Base-by-base conservation (phyloP, 164 flowering plant species). In the Liquidambar formosana region DNA sequence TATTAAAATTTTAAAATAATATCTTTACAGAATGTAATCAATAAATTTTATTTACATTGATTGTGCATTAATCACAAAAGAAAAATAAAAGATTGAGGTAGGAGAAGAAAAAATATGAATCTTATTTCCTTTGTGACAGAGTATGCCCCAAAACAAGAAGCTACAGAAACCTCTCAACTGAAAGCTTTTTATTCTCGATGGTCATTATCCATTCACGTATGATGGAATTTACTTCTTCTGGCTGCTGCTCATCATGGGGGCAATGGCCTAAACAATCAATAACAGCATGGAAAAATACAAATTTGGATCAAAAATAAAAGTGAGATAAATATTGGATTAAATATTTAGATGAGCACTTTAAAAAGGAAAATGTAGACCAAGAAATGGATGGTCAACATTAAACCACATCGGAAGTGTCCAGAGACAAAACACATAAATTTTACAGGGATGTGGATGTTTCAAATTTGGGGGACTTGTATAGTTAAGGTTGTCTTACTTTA, bases 231-330 rank as follows among this genome's bases (percentile, higher is more conserved):
- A 91, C 96, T 74, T 78, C 81, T 66, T 84, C 85, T 51, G 98
- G 96, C 71, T 33, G n/a, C n/a, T n/a, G 65, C 84, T 91, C 98
- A 69, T 93, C 98, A 47, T 93, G 98, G 15, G 98, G 94, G 73
- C 98, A 93, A 67, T 93, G 96, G 9, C 98, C 98, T 91, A 84
- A 18, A 67, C 74, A 18, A 27, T 10, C 1, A 15, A 62, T 0
- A 60, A 44, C 16, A 47, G 18, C 51, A 53, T 27, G 15, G 38
- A 4, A 72, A 27, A 44, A 8, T 26, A 41, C 2, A 57, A 49
- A 18, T 27, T 26, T 22, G 15, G 41, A 52, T 47, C 21, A n/a
- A 33, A 16, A 41, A 44, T 46, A 21, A 49, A 16, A 6, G 51
- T 12, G 12, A 52, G 45, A 23, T 15, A 25, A 2, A 33, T 33